phyloP scores from a whole-genome alignment of 2,329 filamentous ascomycete species.

The Venturia asperata region DNA sequence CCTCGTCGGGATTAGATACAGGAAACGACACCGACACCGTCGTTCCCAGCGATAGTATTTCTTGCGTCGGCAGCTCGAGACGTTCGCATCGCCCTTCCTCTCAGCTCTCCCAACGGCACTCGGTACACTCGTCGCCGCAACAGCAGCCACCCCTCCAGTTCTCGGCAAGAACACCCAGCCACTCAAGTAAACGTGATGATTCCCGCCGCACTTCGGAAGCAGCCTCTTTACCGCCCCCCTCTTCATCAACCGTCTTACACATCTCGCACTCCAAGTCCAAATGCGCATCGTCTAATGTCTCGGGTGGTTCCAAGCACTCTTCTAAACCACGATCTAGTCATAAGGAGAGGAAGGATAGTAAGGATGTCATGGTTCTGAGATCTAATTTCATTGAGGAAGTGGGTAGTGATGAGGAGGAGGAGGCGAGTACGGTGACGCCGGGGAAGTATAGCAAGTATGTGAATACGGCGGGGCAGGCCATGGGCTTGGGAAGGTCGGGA shows the following conservation, averaged over 20 bases:
- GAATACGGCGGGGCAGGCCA: not conserved
- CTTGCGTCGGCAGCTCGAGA: slow-evolving; percentile 30
- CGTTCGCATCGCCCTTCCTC: slow-evolving; percentile 9
- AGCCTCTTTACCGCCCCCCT: not conserved
- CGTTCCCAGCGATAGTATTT: slow-evolving; percentile 43
- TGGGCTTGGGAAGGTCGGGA: slow-evolving; percentile 25
- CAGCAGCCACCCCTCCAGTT: not conserved
- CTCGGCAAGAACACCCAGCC: not conserved
- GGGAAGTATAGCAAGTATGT: slow-evolving; percentile 19
- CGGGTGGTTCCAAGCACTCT: slow-evolving; percentile 21
- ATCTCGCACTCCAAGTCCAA: not conserved
- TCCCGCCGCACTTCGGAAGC: slow-evolving; percentile 5
- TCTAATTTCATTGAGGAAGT: slow-evolving; percentile 23
- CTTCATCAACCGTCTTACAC: not conserved
- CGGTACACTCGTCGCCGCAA: not conserved
- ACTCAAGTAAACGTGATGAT: slow-evolving; percentile 6
- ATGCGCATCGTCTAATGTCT: not conserved
- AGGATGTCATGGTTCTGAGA: not conserved
- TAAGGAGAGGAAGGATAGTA: not conserved
- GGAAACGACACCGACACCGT: slow-evolving; percentile 39
- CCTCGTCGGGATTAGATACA: slow-evolving; percentile 31
- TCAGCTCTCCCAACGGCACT: not conserved
- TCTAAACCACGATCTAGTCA: slow-evolving; percentile 16
- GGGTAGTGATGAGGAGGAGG: slow-evolving; percentile 21
- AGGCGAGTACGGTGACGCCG: slow-evolving; percentile 25